Evolutionary conservation across 192 early-diverging fungal genomes (phyloP).

Genomic region (Lobosporangium transversale): DNA sequence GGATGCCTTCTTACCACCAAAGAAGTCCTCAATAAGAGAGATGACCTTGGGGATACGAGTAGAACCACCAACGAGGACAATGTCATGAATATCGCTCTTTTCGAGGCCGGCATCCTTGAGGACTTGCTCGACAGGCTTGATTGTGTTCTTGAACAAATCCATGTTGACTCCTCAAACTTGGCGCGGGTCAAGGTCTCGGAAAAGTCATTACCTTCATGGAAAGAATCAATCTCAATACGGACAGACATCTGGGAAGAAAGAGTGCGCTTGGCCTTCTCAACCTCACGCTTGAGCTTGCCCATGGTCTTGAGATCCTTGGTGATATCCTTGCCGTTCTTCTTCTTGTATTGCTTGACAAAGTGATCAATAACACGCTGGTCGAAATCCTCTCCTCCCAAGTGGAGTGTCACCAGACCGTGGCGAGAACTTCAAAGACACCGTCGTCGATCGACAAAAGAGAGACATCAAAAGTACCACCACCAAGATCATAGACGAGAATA

Average conservation of each 20-base stretch:
- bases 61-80: conserved; percentile 89
- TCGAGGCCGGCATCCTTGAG: conserved; percentile 84
- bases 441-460: conserved; percentile 80
- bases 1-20: conserved; percentile 82
- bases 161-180: conserved; percentile 96
- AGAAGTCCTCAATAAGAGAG: conserved; percentile 79
- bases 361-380: conserved; percentile 88
- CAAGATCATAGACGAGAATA: conserved; percentile 79
- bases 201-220: conserved; percentile 87
- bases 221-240: conserved; percentile 89
- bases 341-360: conserved; percentile 92
- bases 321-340: conserved; percentile 83
- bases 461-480: conserved; percentile 90
- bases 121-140: conserved; percentile 91
- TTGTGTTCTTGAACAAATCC: conserved; percentile 88
- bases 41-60: conserved; percentile 96
- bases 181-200: conserved; percentile 92
- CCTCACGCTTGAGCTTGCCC: conserved; percentile 90
- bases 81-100: conserved; percentile 82
- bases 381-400: conserved; percentile 88
- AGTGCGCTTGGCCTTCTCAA: conserved; percentile 95
- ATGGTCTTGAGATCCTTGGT: conserved; percentile 85
- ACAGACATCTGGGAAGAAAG: conserved; percentile 89
- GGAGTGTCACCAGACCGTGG: conserved; percentile 84
- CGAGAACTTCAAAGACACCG: conserved; percentile 84